Evolutionary conservation across 2,329 filamentous ascomycete genomes (phyloP).

Genomic region (Fusarium continuum): DNA sequence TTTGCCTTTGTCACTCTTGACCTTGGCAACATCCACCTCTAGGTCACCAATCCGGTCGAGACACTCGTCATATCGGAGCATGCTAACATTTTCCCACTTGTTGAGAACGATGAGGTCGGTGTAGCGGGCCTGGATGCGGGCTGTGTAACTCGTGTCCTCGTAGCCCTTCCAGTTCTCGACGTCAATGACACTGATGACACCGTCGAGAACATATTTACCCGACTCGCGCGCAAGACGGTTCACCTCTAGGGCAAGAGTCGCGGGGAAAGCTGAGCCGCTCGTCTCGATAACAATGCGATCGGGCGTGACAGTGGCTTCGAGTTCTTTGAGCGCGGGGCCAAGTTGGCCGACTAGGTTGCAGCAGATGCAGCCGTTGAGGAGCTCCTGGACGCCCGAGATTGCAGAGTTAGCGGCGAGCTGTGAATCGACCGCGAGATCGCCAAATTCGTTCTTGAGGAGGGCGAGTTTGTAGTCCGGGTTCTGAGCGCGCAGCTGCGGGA

Average conservation of each 20-base stretch:
- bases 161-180: conserved; percentile 97
- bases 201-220: conserved; percentile 78
- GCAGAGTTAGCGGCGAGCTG: conserved; percentile 84
- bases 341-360: conserved; percentile 97
- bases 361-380: conserved; percentile 98
- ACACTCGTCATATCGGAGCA: conserved; percentile 79
- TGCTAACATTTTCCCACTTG: conserved; percentile 84
- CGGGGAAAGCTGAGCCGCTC: conserved; percentile 85
- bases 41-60: conserved; percentile 82
- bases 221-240: conserved; percentile 80
- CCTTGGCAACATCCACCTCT: conserved; percentile 81
- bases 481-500: conserved; percentile 83
- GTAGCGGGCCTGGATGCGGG: conserved; percentile 85
- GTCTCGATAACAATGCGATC: conserved; percentile 96
- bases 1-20: conserved; percentile 83
- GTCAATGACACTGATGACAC: conserved; percentile 89
- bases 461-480: conserved; percentile 84
- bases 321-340: conserved; percentile 78
- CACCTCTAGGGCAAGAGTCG: conserved; percentile 89
- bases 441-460: conserved; percentile 97
- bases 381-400: conserved; percentile 89
- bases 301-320: conserved; percentile 67
- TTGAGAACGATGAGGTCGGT: conserved; percentile 93
- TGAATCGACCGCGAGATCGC: conserved; percentile 91
- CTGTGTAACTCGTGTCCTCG: conserved; percentile 89